Base-by-base conservation (phyloP, 768 basidiomycete genomes). In the Neoboletus magnificus region DNA sequence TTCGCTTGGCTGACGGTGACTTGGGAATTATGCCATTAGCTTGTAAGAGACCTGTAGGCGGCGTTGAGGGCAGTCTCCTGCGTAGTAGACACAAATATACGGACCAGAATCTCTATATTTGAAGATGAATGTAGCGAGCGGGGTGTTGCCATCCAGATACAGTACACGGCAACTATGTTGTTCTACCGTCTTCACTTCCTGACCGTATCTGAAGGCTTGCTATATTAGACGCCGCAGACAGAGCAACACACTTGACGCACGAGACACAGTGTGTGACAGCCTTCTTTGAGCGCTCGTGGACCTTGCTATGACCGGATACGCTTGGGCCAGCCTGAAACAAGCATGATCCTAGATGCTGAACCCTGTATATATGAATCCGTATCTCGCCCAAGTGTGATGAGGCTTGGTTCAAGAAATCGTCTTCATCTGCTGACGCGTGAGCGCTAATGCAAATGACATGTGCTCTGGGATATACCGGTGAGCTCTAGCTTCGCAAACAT, bases 201-300 rank as follows among this genome's bases (percentile, higher is more conserved):
- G 37, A 4, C 69, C 71, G 36, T 61, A 72, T 23, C 70, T 71
- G 30, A 18, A 43, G 13, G 15, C 43, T 25, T 32, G 5, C 10
- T 27, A 25, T n/a, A 47, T 61, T 12, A 59, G 42, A 46, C 5
- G 2, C 7, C 20, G 9, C 3, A n/a, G 29, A 45, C 30, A 32
- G 30, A 44, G 30, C 18, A 30, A 18, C 15, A 10, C 5, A 29
- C 11, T 41, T 10, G 40, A 62, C 71, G 37, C 42, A 71, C 65
- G 61, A 59, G 35, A 71, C 59, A 51, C 67, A 63, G 10, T 71
- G 67, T 1, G 67, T 60, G 11, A 73, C 54, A 16, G 65, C 70
- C 55, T 71, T 71, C 58, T 71, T 71, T 27, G 65, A 58, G 27
- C 67, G 67, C 23, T 71, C 71, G 36, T 71, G 69, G 10, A 71